Evolutionary conservation across 306 rosid genomes (phyloP).

Genomic region (Dalbergia oliveri): DNA sequence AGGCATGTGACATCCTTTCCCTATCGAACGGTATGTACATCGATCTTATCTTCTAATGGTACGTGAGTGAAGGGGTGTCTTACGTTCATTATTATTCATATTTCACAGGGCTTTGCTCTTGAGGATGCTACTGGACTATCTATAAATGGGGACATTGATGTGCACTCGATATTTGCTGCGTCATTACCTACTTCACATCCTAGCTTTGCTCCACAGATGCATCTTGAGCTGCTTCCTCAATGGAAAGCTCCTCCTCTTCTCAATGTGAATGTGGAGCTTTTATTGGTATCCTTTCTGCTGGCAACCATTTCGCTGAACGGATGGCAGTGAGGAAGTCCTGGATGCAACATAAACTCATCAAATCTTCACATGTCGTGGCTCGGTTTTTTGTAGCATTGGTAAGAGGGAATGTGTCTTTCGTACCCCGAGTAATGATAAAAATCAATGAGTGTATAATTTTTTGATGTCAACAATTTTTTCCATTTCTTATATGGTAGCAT

Average conservation of each 20-base stretch:
- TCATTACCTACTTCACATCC: slow-evolving; percentile 92
- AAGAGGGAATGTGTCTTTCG: slow-evolving; percentile 42
- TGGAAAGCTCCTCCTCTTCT: slow-evolving; percentile 84
- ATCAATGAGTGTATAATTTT: background rate
- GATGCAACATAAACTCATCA: slow-evolving; percentile 88
- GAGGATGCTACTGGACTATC: slow-evolving; percentile 95
- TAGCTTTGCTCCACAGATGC: slow-evolving; percentile 87
- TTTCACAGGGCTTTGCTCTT: slow-evolving; percentile 90
- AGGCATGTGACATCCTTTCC: slow-evolving; percentile 91
- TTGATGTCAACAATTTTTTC: slow-evolving; percentile 43
- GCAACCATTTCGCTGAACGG: slow-evolving; percentile 93
- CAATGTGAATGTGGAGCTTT: slow-evolving; percentile 65
- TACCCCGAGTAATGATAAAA: slow-evolving; percentile 28
- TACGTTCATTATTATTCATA: slow-evolving; percentile 32
- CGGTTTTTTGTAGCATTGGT: slow-evolving; percentile 95
- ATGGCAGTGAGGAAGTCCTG: slow-evolving; percentile 99
- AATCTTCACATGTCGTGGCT: slow-evolving; percentile 80
- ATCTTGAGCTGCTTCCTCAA: slow-evolving; percentile 74
- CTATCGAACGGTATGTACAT: slow-evolving; percentile 82
- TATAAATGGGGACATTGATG: slow-evolving; percentile 86
- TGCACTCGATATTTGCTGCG: slow-evolving; percentile 83
- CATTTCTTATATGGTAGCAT: slow-evolving; percentile 64
- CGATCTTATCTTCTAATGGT: slow-evolving; percentile 31
- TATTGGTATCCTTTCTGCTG: slow-evolving; percentile 94
- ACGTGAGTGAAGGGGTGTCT: slow-evolving; percentile 9